Percentiles rank a stretch among this genome's conserved stretches.
Evolutionary conservation across 768 basidiomycete genomes (phyloP).

Genomic region (Wakefieldia striispora): DNA sequence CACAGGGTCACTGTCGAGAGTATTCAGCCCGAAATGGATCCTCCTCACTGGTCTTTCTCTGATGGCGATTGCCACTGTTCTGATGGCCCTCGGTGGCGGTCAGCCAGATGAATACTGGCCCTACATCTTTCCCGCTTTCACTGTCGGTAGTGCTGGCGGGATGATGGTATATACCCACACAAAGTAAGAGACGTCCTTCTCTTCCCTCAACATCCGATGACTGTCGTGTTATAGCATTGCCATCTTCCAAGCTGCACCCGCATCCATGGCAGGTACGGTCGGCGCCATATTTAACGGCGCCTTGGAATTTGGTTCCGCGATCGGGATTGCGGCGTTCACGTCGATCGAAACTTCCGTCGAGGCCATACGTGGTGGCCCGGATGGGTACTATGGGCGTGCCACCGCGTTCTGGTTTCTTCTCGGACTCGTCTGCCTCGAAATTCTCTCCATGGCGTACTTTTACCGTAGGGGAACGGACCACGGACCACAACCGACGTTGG

Average conservation of each 20-base stretch:
- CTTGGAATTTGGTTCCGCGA: constrained; percentile 51
- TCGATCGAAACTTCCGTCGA: constrained; percentile 51
- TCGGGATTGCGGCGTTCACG: constrained; percentile 48
- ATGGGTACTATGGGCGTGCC: constrained; percentile 39
- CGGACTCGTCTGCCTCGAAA: constrained; percentile 33
- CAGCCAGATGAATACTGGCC: constrained; percentile 44
- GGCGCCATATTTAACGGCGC: constrained; percentile 56
- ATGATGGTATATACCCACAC: constrained; percentile 47
- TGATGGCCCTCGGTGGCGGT: constrained; percentile 44
- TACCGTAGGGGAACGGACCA: constrained; percentile 26
- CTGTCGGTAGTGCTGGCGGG: constrained; percentile 45
- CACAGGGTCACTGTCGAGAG: constrained; percentile 38
- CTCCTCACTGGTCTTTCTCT: constrained; percentile 42
- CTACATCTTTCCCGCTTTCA: constrained; percentile 48
- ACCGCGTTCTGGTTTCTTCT: constrained; percentile 48
- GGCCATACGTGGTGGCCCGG: constrained; percentile 29
- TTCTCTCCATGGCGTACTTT: constrained; percentile 34
- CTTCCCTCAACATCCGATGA: not conserved
- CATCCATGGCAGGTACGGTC: constrained; percentile 49
- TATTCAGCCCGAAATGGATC: constrained; percentile 42
- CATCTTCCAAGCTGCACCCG: constrained; percentile 46
- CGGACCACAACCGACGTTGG: not conserved
- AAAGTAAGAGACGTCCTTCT: constrained; percentile 36
- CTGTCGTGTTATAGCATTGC: constrained; percentile 39
- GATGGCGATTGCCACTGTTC: constrained; percentile 36